Percentiles rank a stretch among this genome's conserved stretches.
phyloP scores from a whole-genome alignment of 306 rosid species.

The Arachis stenosperma region DNA sequence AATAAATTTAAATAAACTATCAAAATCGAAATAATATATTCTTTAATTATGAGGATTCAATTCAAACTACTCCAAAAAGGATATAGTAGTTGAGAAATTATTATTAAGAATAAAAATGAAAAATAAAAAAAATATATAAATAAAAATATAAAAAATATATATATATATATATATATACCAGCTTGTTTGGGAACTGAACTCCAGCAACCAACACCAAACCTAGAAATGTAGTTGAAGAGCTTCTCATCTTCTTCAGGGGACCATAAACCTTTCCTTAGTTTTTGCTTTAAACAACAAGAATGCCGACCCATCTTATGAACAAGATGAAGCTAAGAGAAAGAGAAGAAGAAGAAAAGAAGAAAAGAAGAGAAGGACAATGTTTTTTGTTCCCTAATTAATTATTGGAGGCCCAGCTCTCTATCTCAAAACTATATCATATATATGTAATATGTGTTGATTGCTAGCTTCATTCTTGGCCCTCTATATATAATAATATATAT shows the following conservation, averaged over 20 bases:
- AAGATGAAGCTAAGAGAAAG: too few relatives aligned
- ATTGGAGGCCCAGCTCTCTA: constrained; percentile 27
- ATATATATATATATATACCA: constrained; percentile 44
- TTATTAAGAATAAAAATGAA: too few relatives aligned
- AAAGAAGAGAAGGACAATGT: constrained; percentile 30
- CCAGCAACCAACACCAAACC: constrained; percentile 95
- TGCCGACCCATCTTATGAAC: constrained; percentile 73
- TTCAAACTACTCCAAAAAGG: not conserved
- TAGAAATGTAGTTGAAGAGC: constrained; percentile 85
- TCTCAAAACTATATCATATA: not conserved
- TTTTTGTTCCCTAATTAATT: constrained; percentile 1
- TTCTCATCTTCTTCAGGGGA: constrained; percentile 99
- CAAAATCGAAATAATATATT: not conserved
- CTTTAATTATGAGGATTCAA: too few relatives aligned
- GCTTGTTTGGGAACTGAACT: constrained; percentile 94
- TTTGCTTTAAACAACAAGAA: constrained; percentile 83
- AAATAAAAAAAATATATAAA: too few relatives aligned
- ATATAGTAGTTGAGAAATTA: too few relatives aligned
- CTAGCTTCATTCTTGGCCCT: too few relatives aligned
- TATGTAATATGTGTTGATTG: not conserved
- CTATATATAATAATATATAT: too few relatives aligned
- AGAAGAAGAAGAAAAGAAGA: too few relatives aligned
- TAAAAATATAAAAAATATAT: too few relatives aligned
- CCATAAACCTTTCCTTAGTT: constrained; percentile 91
- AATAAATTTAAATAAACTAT: too few relatives aligned